Percentiles rank a stretch among this genome's conserved stretches.
phyloP scores from a whole-genome alignment of 768 basidiomycete genomes.

The Daedalea quercina region DNA sequence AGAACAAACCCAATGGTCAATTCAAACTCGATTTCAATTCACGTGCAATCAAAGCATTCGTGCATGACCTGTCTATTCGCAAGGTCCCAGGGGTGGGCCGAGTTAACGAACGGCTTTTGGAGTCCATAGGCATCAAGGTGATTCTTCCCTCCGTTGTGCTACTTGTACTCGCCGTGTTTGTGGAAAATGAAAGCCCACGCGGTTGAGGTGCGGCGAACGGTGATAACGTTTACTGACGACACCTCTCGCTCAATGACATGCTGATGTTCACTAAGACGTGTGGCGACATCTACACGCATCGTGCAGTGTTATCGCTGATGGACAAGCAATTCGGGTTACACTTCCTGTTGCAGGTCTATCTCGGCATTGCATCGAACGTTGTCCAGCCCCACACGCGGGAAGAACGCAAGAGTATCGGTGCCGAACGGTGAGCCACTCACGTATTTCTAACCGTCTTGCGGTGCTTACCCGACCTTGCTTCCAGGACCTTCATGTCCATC shows the following conservation, averaged over 20 bases:
- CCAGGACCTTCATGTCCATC: slow-evolving; percentile 72
- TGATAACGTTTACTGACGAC: not conserved
- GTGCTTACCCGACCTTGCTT: not conserved
- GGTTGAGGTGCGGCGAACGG: too few species aligned
- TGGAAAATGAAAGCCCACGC: too few species aligned
- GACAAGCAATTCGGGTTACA: slow-evolving; percentile 81
- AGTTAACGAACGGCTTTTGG: slow-evolving; percentile 82
- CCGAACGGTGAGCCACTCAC: slow-evolving; percentile 56
- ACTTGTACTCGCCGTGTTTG: not conserved
- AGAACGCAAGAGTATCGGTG: slow-evolving; percentile 88
- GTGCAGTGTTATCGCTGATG: slow-evolving; percentile 71
- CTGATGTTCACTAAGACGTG: slow-evolving; percentile 51
- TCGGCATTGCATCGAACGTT: slow-evolving; percentile 82
- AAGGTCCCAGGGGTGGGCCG: slow-evolving; percentile 88
- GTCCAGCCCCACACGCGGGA: slow-evolving; percentile 73
- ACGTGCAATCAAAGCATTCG: slow-evolving; percentile 63
- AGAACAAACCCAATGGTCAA: slow-evolving; percentile 96
- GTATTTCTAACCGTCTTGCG: not conserved
- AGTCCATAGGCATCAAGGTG: slow-evolving; percentile 83
- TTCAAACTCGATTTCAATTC: slow-evolving; percentile 66
- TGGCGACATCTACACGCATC: slow-evolving; percentile 78
- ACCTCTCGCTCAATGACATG: not conserved
- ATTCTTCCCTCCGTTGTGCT: slow-evolving; percentile 6
- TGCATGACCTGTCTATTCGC: slow-evolving; percentile 76
- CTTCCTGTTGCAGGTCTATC: slow-evolving; percentile 70